These are phyloP conservation scores for Cryptococcus jaspeensis DNA, from an alignment of 1,284 basidiomycete species.

Conservation along the genomic window DNA sequence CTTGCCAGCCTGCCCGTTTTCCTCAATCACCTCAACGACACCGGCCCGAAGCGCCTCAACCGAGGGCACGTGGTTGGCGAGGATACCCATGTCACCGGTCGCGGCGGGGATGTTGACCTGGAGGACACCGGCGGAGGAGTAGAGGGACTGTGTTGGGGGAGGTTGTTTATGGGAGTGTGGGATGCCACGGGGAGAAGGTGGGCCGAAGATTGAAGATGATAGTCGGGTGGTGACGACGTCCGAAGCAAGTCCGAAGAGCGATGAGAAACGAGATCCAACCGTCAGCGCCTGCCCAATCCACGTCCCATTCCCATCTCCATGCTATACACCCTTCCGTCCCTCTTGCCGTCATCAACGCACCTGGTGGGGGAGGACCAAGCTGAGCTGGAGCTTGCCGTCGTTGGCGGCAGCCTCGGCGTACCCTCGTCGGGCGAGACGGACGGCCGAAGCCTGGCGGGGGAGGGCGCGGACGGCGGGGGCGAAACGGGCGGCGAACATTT, in stretches of 20 bases:
- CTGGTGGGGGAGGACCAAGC: conserved; percentile 88
- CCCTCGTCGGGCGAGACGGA: conserved; percentile 62
- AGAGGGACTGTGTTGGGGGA: conserved; percentile 86
- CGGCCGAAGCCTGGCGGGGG: conserved; percentile 38
- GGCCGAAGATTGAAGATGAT: neutral
- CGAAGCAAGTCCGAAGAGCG: neutral
- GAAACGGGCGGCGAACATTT: conserved; percentile 45
- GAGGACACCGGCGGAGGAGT: conserved; percentile 78
- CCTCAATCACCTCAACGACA: conserved; percentile 87
- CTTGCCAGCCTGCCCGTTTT: conserved; percentile 66
- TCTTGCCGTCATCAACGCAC: conserved; percentile 55
- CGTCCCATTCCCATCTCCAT: neutral
- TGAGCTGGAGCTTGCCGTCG: conserved; percentile 76
- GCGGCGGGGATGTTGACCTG: conserved; percentile 92
- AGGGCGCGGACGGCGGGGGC: conserved; percentile 47
- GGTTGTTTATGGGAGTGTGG: neutral
- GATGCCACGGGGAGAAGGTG: neutral
- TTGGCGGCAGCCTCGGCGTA: conserved; percentile 74
- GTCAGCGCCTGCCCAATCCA: neutral
- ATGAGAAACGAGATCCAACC: neutral
- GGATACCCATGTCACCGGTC: conserved; percentile 97
- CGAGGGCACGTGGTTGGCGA: conserved; percentile 92
- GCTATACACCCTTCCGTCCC: neutral
- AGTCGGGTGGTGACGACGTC: neutral
- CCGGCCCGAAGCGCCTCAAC: conserved; percentile 91